These are phyloP conservation scores for Xylaria intraflava DNA, from an alignment of 495 filamentous ascomycete genomes.

Conservation along the genomic window DNA sequence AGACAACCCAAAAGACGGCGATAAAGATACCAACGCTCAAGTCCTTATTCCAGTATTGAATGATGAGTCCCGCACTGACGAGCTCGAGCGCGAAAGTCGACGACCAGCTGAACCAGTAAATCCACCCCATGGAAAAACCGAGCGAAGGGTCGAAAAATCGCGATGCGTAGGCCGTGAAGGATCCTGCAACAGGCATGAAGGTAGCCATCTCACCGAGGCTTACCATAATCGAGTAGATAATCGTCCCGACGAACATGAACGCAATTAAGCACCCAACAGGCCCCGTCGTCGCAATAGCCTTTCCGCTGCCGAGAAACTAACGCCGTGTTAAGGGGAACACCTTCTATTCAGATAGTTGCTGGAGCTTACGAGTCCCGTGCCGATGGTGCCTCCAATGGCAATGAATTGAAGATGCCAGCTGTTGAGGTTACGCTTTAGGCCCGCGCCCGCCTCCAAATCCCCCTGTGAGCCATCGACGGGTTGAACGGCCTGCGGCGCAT, in stretches of 20 bases:
- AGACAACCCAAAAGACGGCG: slow-evolving; percentile 65
- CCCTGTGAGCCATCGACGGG: slow-evolving; percentile 16
- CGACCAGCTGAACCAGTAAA: slow-evolving; percentile 44
- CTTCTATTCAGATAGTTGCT: background rate
- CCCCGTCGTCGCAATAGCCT: slow-evolving; percentile 54
- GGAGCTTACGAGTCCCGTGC: slow-evolving; percentile 51
- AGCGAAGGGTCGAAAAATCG: slow-evolving; percentile 66
- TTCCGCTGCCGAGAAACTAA: slow-evolving; percentile 62
- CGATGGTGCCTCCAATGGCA: slow-evolving; percentile 63
- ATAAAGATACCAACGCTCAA: slow-evolving; percentile 61
- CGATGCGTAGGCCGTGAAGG: slow-evolving; percentile 67
- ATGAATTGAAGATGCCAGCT: slow-evolving; percentile 58
- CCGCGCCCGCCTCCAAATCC: slow-evolving; percentile 21
- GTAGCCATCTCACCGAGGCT: slow-evolving; percentile 65
- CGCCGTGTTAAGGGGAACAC: background rate
- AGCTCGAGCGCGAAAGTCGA: slow-evolving; percentile 72
- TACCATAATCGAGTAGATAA: slow-evolving; percentile 56
- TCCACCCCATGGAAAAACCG: slow-evolving; percentile 75
- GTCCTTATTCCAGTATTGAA: slow-evolving; percentile 63
- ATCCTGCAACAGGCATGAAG: slow-evolving; percentile 66
- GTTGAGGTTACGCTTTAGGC: slow-evolving; percentile 24
- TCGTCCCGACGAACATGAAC: slow-evolving; percentile 61
- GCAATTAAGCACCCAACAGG: slow-evolving; percentile 63
- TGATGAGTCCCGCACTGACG: slow-evolving; percentile 64
- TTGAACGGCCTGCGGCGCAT: slow-evolving; percentile 3